Evolutionary conservation across 495 filamentous ascomycete species (phyloP), one percentile per base, ranked within the genome.

Genomic region (Xylona heveae): DNA sequence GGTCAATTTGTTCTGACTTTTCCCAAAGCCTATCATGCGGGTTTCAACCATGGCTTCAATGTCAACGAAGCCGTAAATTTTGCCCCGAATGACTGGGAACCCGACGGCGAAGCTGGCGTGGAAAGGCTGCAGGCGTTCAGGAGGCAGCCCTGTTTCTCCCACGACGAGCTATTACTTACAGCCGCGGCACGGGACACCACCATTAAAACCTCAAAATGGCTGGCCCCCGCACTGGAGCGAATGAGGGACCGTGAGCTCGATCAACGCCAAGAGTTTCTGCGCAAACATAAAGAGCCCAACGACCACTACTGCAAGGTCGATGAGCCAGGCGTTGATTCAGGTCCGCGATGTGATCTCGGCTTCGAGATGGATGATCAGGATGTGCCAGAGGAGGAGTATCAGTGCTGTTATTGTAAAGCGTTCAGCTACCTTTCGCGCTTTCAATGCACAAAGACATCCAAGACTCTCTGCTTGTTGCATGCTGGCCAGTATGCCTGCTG

Each of bases 51-150:
- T 48, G 88, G 76, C 5, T 15, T 99, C 62, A 99, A 99, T 47
- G 93, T 95, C 57, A 99, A 99, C 38, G 88, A 99, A 48, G 88
- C 88, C 1, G 88, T 99, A 36, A 99, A 99, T 48, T 95, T 99
- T 51, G 90, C 88, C 2, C 88, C 88, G 7, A 58, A 56, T n/a
- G 88, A 95, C 47, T 99, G 88, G 88, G 88, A 95, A 46, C 84
- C 81, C 0, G 88, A 69, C 55, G 88, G 88, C 4, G 77, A 85
- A 38, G 60, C 67, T 24, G 84, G 85, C 13, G 83, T 94, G 3
- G 69, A 83, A 42, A 66, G 85, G 32, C 62, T 95, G 18, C 78
- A 88, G 43, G 67, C 68, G 14, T 97, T 93, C 52, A 71, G 88
- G 36, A 67, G 82, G 24, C 81, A 91, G 40, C 83, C 88, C 0